Conservation (phyloP, 768 basidiomycete genomes). For the Pleurotus ostreatus region DNA sequence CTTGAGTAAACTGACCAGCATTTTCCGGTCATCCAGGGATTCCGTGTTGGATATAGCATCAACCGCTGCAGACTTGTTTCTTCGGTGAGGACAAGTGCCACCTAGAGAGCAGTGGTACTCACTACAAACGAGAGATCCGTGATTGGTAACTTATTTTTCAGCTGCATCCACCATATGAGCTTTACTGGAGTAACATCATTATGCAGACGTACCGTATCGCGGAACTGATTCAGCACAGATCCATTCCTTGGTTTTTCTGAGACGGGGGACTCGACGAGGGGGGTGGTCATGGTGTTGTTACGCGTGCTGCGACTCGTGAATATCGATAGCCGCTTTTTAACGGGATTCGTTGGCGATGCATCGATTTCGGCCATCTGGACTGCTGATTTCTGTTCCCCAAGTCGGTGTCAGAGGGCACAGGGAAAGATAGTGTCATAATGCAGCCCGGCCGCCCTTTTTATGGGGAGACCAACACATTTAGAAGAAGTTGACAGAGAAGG, state of each 20-base stretch:
- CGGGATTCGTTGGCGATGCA: neutral
- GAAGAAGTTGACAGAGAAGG: neutral
- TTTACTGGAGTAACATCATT: no score
- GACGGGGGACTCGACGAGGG: neutral
- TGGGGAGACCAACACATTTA: neutral
- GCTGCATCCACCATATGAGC: neutral
- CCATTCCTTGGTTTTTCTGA: neutral
- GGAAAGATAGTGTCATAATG: neutral
- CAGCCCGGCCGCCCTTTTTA: neutral
- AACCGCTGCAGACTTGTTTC: conserved; percentile 37
- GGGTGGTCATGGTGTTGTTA: conserved; percentile 2
- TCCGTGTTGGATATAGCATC: conserved; percentile 58
- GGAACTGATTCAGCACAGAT: no score
- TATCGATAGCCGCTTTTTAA: neutral
- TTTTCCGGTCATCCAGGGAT: conserved; percentile 72
- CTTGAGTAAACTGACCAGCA: conserved; percentile 47
- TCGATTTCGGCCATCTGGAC: neutral
- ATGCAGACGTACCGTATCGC: no score
- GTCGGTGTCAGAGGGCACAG: neutral
- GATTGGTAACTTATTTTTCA: neutral
- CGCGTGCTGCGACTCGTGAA: neutral
- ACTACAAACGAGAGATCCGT: neutral
- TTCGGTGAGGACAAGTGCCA: neutral
- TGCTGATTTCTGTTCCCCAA: no score
- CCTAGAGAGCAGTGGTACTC: no score